Conservation (phyloP, 495 filamentous ascomycete species). For the Aspergillus leporis region DNA sequence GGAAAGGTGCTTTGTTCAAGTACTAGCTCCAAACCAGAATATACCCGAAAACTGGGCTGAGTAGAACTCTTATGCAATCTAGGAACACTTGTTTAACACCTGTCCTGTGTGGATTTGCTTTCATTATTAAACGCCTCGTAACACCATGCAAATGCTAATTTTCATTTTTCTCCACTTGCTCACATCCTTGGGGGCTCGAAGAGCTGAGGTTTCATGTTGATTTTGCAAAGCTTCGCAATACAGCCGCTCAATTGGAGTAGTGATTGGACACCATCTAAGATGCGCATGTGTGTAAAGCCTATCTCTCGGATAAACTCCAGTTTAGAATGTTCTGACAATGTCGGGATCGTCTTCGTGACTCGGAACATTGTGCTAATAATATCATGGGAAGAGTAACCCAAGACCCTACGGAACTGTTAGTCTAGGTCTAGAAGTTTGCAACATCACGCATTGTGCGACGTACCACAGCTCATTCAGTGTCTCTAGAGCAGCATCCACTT, state of each 20-base stretch:
- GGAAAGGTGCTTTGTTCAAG: background rate
- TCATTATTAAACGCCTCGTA: constrained; percentile 13
- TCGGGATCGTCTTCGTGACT: constrained; percentile 92
- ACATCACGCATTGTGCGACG: constrained; percentile 10
- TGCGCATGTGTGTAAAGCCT: constrained; percentile 98
- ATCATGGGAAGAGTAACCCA: constrained; percentile 95
- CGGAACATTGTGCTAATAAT: constrained; percentile 99
- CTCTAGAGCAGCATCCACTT: constrained; percentile 84
- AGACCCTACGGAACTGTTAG: constrained; percentile 48
- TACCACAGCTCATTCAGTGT: constrained; percentile 88
- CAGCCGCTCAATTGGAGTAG: constrained; percentile 91
- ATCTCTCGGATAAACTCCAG: constrained; percentile 97
- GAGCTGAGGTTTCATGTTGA: constrained; percentile 92
- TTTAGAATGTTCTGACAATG: constrained; percentile 88
- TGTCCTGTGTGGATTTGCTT: background rate
- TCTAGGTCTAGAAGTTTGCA: background rate
- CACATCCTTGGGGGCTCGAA: constrained; percentile 59
- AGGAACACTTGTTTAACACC: constrained; percentile 2
- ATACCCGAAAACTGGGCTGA: background rate
- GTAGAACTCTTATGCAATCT: background rate
- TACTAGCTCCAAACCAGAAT: background rate
- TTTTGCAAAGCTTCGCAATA: constrained; percentile 81
- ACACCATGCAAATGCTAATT: constrained; percentile 20
- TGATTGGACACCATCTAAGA: constrained; percentile 94
- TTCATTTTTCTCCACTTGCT: constrained; percentile 11